Conservation (phyloP, 1,284 basidiomycete species). For the Ustilago vetiveriae region DNA sequence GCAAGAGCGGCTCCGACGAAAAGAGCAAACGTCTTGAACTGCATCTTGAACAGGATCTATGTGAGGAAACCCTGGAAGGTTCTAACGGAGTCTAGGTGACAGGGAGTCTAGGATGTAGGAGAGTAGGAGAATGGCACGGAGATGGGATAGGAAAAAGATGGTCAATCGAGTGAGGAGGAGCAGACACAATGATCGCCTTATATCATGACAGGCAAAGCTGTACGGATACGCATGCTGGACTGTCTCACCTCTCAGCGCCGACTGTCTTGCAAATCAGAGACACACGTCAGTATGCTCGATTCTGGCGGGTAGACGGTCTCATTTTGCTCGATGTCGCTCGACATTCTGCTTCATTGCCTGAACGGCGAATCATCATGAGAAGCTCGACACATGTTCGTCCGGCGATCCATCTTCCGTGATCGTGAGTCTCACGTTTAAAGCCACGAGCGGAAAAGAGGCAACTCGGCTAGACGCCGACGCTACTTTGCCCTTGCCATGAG, state of each 20-base stretch:
- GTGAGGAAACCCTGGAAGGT: not conserved
- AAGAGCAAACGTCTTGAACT: constrained; percentile 27
- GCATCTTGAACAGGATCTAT: constrained; percentile 8
- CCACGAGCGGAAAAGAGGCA: not conserved
- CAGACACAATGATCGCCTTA: not conserved
- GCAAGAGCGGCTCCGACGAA: constrained; percentile 16
- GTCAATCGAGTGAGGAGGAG: not conserved
- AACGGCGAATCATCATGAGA: not conserved
- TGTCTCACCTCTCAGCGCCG: not conserved
- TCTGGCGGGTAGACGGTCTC: not conserved
- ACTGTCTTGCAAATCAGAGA: not conserved
- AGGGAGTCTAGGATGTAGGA: not conserved
- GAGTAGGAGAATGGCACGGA: not conserved
- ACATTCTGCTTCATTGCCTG: not conserved
- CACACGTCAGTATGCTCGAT: not conserved
- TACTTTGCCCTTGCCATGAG: not conserved
- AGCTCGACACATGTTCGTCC: not conserved
- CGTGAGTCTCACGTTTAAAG: not conserved
- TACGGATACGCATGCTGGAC: not conserved
- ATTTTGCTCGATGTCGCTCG: not conserved
- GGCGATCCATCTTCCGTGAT: not conserved
- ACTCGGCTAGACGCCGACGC: not conserved
- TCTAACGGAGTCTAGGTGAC: not conserved
- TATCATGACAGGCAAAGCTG: not conserved
- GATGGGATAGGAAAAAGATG: not conserved